A percentile compares a stretch with the other conserved stretches of the same genome.
These are phyloP conservation scores for Nigrospora oryzae DNA, from an alignment of 2,329 filamentous ascomycete genomes.

Conservation along the genomic window DNA sequence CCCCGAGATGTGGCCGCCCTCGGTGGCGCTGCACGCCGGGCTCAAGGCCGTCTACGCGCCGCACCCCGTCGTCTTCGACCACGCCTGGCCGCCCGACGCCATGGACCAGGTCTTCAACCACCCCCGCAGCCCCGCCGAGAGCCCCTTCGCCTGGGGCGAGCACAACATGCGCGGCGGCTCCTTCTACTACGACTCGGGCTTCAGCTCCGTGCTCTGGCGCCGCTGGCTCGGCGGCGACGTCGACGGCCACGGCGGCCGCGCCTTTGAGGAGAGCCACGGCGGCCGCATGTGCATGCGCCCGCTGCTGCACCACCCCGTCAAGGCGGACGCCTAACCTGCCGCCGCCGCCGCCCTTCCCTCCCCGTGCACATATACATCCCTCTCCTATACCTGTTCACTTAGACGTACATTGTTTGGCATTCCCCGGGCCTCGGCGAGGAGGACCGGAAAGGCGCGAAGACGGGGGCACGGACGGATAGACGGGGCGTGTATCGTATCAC, in stretches of 20 bases:
- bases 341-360: too few relatives aligned
- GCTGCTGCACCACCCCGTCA: slow-evolving; percentile 59
- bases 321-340: slow-evolving; percentile 21
- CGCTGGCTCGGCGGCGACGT: slow-evolving; percentile 42
- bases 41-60: slow-evolving; percentile 55
- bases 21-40: slow-evolving; percentile 47
- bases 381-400: too few relatives aligned
- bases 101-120: slow-evolving; percentile 56
- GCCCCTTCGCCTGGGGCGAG: slow-evolving; percentile 51
- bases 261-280: slow-evolving; percentile 19
- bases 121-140: slow-evolving; percentile 40
- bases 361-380: too few relatives aligned
- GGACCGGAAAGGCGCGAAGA: neutral
- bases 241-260: slow-evolving; percentile 19
- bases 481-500: neutral
- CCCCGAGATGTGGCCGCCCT: slow-evolving; percentile 53
- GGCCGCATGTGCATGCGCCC: slow-evolving; percentile 56
- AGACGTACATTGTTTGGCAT: too few relatives aligned
- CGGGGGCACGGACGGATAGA: neutral
- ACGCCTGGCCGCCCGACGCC: slow-evolving; percentile 49
- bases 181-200: slow-evolving; percentile 59
- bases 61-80: slow-evolving; percentile 59
- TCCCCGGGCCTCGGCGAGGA: neutral
- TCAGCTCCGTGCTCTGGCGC: slow-evolving; percentile 52
- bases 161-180: slow-evolving; percentile 59